Percentiles rank a stretch among this genome's conserved stretches.
Evolutionary conservation across 2,329 filamentous ascomycete genomes (phyloP).

Genomic region (Venturia oleaginea): DNA sequence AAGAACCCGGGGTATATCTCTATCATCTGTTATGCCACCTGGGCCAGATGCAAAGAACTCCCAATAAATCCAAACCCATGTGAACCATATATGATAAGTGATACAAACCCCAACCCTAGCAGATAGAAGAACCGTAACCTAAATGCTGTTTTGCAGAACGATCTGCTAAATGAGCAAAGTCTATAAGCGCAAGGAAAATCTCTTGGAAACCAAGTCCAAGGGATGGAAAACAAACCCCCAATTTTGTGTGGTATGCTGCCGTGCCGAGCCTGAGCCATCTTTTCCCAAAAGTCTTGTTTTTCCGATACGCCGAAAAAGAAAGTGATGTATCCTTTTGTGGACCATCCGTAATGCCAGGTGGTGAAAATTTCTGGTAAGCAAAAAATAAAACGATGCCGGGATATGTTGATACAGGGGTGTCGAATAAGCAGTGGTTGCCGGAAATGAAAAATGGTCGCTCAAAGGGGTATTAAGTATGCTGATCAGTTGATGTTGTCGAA

Average conservation of each 20-base stretch:
- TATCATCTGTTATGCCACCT: constrained; percentile 1
- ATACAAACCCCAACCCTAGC: neutral
- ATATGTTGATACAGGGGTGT: constrained; percentile 13
- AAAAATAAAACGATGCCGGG: constrained; percentile 8
- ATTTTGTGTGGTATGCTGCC: constrained; percentile 6
- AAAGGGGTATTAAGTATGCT: constrained; percentile 11
- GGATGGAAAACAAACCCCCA: neutral
- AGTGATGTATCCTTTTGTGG: neutral
- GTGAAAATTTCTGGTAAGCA: neutral
- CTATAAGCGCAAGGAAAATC: neutral
- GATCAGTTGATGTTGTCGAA: neutral
- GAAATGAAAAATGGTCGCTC: constrained; percentile 5
- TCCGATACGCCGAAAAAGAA: constrained; percentile 7
- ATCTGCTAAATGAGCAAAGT: neutral
- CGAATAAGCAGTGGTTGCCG: neutral
- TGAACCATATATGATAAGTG: constrained; percentile 3
- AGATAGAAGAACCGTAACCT: neutral
- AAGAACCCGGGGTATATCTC: constrained; percentile 1
- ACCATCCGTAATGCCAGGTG: constrained; percentile 9
- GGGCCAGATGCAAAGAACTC: constrained; percentile 1
- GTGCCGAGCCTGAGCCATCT: neutral
- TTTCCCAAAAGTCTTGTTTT: constrained; percentile 3
- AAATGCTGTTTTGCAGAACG: constrained; percentile 3
- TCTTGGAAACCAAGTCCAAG: neutral
- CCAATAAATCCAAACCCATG: neutral